These are phyloP conservation scores for Podosphaera fusca DNA, from an alignment of 2,329 filamentous ascomycete genomes.

Conservation along the genomic window DNA sequence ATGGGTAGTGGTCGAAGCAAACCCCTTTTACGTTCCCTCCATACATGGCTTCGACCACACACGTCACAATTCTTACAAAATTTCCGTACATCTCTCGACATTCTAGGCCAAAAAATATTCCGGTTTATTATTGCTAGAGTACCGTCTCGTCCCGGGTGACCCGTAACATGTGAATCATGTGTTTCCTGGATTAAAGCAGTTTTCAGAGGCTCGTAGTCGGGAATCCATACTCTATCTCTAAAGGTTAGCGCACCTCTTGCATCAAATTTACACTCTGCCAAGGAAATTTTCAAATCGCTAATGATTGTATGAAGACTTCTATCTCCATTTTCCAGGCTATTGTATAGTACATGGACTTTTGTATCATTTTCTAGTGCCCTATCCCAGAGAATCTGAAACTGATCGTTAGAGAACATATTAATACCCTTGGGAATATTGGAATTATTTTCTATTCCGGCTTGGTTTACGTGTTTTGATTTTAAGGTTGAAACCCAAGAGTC, in stretches of 20 bases:
- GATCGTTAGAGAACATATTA: neutral
- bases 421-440: neutral
- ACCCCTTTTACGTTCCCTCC: neutral
- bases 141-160: neutral
- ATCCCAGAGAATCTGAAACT: neutral
- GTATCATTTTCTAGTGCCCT: neutral
- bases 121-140: neutral
- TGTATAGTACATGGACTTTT: neutral
- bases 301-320: neutral
- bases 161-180: neutral
- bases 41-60: neutral
- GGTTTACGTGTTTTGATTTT: too few relatives aligned
- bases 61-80: neutral
- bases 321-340: neutral
- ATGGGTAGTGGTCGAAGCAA: neutral
- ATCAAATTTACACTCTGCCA: neutral
- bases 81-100: neutral
- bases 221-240: neutral
- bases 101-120: neutral
- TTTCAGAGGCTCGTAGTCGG: neutral
- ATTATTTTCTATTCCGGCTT: neutral
- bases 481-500: too few relatives aligned
- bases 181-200: neutral
- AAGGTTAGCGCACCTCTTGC: neutral
- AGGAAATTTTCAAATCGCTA: neutral